Percentiles rank a stretch among this genome's conserved stretches.
phyloP scores from a whole-genome alignment of 257 asterid genomes.

The Craterostigma plantagineum region DNA sequence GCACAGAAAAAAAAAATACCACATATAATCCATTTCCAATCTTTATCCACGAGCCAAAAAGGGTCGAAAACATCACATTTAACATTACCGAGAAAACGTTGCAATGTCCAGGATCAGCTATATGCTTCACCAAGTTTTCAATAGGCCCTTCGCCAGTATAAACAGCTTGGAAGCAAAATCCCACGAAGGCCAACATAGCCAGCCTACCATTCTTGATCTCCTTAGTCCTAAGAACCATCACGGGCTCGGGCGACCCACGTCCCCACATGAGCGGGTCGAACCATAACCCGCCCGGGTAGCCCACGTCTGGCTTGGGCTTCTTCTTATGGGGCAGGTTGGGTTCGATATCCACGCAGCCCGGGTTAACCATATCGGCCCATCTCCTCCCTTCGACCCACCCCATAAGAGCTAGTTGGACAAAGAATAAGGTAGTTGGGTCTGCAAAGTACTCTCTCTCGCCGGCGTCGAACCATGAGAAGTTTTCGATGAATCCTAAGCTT shows the following conservation, averaged over 20 bases:
- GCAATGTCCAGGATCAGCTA: conserved; percentile 93
- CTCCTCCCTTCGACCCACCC: conserved; percentile 99
- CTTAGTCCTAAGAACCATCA: conserved; percentile 85
- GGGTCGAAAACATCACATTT: background rate
- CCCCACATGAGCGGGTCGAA: conserved; percentile 98
- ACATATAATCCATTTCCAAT: too few species aligned
- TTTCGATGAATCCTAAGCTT: conserved; percentile 71
- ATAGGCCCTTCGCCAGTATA: conserved; percentile 95
- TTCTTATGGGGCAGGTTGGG: conserved; percentile 98
- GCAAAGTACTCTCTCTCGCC: conserved; percentile 94
- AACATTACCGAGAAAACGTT: conserved; percentile 71
- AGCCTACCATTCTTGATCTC: conserved; percentile 93
- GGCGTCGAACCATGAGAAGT: conserved; percentile 96
- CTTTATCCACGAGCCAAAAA: too few species aligned
- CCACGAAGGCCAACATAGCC: conserved; percentile 96
- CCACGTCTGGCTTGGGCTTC: conserved; percentile 91
- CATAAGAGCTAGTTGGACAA: conserved; percentile 55
- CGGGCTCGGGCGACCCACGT: conserved; percentile 43
- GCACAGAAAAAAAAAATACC: too few species aligned
- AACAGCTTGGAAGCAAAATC: conserved; percentile 96
- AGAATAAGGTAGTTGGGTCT: conserved; percentile 74
- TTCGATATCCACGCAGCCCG: conserved; percentile 85
- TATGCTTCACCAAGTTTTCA: conserved; percentile 90
- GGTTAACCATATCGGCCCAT: conserved; percentile 94
- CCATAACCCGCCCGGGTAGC: conserved; percentile 94